Conservation (phyloP, 2,329 filamentous ascomycete species). For the Aaosphaeria arxii region DNA sequence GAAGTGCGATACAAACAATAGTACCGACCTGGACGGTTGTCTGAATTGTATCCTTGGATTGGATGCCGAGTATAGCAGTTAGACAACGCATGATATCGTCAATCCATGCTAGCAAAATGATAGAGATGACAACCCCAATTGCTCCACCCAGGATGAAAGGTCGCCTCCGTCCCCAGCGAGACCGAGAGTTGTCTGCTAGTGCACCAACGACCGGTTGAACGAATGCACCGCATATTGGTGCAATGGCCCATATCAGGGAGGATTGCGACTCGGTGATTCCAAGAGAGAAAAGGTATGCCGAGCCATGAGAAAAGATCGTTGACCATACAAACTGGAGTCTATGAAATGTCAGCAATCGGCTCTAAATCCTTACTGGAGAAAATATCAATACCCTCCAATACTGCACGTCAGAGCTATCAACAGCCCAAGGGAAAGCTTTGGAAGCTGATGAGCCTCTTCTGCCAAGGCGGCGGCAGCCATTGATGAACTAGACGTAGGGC, state of each 20-base stretch:
- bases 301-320: conserved; percentile 13
- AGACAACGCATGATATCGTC: conserved; percentile 26
- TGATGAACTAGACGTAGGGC: too few species aligned
- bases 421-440: not conserved
- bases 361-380: not conserved
- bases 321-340: conserved; percentile 5
- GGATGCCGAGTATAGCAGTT: not conserved
- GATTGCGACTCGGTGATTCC: conserved; percentile 80
- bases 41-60: not conserved
- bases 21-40: not conserved
- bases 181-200: conserved; percentile 72
- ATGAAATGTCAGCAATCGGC: not conserved
- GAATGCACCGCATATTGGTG: conserved; percentile 72
- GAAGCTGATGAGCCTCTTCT: not conserved
- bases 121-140: conserved; percentile 60
- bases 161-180: conserved; percentile 73
- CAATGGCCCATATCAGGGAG: conserved; percentile 81
- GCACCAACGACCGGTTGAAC: conserved; percentile 84
- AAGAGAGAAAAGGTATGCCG: conserved; percentile 69
- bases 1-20: conserved; percentile 15
- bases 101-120: conserved; percentile 69
- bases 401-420: not conserved
- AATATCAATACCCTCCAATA: not conserved
- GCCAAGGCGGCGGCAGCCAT: too few species aligned
- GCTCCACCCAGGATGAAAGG: conserved; percentile 76